phyloP scores from a whole-genome alignment of 768 basidiomycete species.

The Mycena rebaudengoi region DNA sequence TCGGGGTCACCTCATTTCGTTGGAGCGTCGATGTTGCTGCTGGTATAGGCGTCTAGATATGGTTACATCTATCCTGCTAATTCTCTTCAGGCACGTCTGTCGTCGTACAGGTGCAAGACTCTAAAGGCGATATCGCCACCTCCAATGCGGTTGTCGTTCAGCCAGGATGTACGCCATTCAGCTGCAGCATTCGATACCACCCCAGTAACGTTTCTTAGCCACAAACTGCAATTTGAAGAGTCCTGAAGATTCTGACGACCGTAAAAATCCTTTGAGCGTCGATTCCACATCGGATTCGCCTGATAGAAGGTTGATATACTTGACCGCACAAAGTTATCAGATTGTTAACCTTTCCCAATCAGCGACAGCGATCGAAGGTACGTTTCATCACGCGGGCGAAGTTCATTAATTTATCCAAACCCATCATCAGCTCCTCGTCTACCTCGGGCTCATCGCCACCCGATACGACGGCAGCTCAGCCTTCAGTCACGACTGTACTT shows the following conservation, averaged over 20 bases:
- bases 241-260: not conserved
- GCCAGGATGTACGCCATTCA: not conserved
- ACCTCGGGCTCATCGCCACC: not conserved
- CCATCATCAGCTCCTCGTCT: not conserved
- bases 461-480: too few relatives aligned
- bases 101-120: constrained; percentile 1
- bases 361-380: too few relatives aligned
- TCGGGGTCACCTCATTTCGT: not conserved
- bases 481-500: too few relatives aligned
- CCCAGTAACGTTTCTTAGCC: not conserved
- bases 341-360: too few relatives aligned
- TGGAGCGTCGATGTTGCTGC: constrained; percentile 13
- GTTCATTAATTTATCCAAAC: too few relatives aligned
- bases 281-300: not conserved
- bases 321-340: too few relatives aligned
- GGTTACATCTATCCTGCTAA: not conserved
- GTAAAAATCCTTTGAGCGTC: not conserved
- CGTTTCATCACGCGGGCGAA: too few relatives aligned
- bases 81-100: constrained; percentile 7
- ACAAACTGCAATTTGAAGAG: constrained; percentile 2
- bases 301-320: too few relatives aligned
- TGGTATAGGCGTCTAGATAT: too few relatives aligned
- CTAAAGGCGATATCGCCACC: not conserved
- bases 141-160: not conserved
- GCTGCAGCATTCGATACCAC: not conserved